Evolutionary conservation across 495 filamentous ascomycete species (phyloP), one percentile per base, ranked within the genome.

Genomic region (Penicillium steckii): DNA sequence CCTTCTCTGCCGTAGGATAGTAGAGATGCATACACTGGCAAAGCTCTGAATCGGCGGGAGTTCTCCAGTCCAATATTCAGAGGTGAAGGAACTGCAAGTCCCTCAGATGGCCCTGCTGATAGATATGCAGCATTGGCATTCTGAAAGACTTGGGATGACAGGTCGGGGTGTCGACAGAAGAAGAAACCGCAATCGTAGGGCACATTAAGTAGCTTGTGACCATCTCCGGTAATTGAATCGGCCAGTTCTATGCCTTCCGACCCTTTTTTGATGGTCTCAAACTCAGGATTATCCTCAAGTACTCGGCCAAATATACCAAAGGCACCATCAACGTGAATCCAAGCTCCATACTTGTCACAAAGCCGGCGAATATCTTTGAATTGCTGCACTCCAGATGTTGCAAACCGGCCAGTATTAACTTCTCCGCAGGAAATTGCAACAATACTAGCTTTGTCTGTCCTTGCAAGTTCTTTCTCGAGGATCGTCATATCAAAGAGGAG

Each of bases 131-230:
- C 92, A 62, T 90, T 91, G 18, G 88, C 77, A 73, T 97, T 97
- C 44, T 83, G 75, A 68, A 94, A 95, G 1, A 90, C 88, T 4
- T 81, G 68, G 9, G 68, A 67, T 0, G 84, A 76, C 24, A 85
- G 65, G 3, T 72, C 57, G 1, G 79, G 70, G 46, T 88, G 74
- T 8, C 85, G 83, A 56, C 81, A 85, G 55, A 95, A 79, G 78
- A 95, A 95, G 67, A 96, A 88, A 12, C 93, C 93, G 56, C 83
- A 91, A 66, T 97, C 93, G 54, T 97, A 97, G 3, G 93, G 92
- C 74, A 95, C 91, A 56, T 97, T 97, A n/a, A 97, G 77, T 5
- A 96, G 70, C 62, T 97, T 96, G 65, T 97, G 93, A 2, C 79
- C 89, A 59, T 97, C 93, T 0, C 87, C 86, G 0, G 87, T 81